Conservation (phyloP, 2,329 filamentous ascomycete species). For the Coniochaeta sp. region DNA sequence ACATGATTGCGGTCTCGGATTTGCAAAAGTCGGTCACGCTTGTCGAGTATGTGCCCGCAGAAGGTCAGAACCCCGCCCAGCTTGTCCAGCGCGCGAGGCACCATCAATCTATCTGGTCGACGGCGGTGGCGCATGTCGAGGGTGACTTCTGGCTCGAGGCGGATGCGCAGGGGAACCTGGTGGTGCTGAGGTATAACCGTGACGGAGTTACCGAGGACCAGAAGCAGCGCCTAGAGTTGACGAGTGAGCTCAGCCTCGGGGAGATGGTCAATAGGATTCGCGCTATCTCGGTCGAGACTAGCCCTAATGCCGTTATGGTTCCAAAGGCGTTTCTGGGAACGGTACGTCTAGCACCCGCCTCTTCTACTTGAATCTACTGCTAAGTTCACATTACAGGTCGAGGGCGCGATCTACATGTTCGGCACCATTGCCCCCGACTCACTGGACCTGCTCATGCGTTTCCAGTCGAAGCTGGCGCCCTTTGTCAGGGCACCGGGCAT, state of each 20-base stretch:
- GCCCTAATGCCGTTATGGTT: slow-evolving; percentile 59
- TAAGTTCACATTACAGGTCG: slow-evolving; percentile 51
- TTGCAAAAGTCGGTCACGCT: slow-evolving; percentile 89
- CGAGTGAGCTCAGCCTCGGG: slow-evolving; percentile 76
- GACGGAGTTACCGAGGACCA: slow-evolving; percentile 71
- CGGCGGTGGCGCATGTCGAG: slow-evolving; percentile 66
- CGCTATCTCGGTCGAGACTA: slow-evolving; percentile 60
- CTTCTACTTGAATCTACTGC: slow-evolving; percentile 7
- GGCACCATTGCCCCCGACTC: slow-evolving; percentile 66
- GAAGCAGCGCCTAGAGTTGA: slow-evolving; percentile 61
- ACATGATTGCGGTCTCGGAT: slow-evolving; percentile 77
- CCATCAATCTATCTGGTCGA: slow-evolving; percentile 75
- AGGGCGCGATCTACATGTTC: slow-evolving; percentile 87
- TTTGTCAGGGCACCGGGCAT: slow-evolving; percentile 60
- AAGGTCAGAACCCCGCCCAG: slow-evolving; percentile 51
- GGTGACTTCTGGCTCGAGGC: slow-evolving; percentile 72
- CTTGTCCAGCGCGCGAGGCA: slow-evolving; percentile 73
- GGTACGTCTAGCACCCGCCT: slow-evolving; percentile 41
- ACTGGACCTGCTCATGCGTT: slow-evolving; percentile 73
- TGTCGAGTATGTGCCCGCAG: slow-evolving; percentile 59
- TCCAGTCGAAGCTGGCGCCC: slow-evolving; percentile 66
- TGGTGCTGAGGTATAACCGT: slow-evolving; percentile 68
- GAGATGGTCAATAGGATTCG: slow-evolving; percentile 91
- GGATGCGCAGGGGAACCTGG: slow-evolving; percentile 81
- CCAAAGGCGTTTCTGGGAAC: slow-evolving; percentile 86